Base-by-base conservation (phyloP, 805 yeast species). In the Starmerella apicola region DNA sequence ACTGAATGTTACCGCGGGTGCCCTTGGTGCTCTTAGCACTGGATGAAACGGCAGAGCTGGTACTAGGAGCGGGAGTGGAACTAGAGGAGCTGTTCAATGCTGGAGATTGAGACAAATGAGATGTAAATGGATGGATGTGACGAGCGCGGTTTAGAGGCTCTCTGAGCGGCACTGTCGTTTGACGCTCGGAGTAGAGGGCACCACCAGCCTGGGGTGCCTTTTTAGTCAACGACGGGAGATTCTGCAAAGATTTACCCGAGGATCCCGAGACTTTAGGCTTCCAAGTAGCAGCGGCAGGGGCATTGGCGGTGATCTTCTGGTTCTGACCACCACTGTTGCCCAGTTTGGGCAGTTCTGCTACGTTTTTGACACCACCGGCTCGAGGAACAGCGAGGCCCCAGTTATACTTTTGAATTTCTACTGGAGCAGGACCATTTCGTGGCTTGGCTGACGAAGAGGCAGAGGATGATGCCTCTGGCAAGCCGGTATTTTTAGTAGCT, bases 311-410 rank as follows among this genome's bases (percentile, higher is more conserved):
- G n/a, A n/a, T n/a, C n/a, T n/a, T n/a, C 17, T 7, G 7, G 15
- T n/a, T 27, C 17, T n/a, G 7, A 13, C 7, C 7, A 23, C 21
- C 13, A 24, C 29, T 25, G 22, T 29, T 12, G 16, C 51, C 51
- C 13, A 50, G 41, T 13, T 39, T 39, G 1, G 53, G 53, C 28
- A 50, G 43, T 21, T 35, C 36, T 2, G 41, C 38, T 2, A 40
- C 17, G 20, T 39, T 35, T 5, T 41, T 26, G 16, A 37, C 19
- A 12, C 44, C 40, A 15, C 32, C 29, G 13, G 35, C 19, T 10
- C 34, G 13, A 5, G 42, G 36, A 10, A 42, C 32, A 3, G 18
- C 28, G 8, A 7, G 15, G 25, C 46, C 49, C 49, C 49, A 45
- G 32, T 43, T 43, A 9, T 30, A 26, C 17, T 24, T 23, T 26